Percentiles rank a stretch among this genome's conserved stretches.
Conservation (phyloP, 2,329 filamentous ascomycete species). For the Xylariaceae sp. region DNA sequence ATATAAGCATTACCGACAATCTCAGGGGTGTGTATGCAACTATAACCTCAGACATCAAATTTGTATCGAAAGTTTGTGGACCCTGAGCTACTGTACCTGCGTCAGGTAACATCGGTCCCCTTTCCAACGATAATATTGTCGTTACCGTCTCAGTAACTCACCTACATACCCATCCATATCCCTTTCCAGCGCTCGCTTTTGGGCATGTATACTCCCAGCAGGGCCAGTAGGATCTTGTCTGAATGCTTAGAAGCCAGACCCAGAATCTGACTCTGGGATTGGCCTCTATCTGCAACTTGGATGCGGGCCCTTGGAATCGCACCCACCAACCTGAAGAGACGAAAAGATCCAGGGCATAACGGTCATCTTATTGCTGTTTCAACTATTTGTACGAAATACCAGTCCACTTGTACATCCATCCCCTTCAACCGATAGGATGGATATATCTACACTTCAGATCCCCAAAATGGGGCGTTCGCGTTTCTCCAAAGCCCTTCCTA, state of each 20-base stretch:
- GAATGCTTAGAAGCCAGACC: conserved; percentile 2
- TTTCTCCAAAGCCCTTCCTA: conserved; percentile 65
- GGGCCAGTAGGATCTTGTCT: conserved; percentile 1
- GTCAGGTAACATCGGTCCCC: conserved; percentile 29
- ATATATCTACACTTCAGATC: conserved; percentile 39
- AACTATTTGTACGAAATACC: conserved; percentile 29
- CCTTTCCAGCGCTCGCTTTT: conserved; percentile 1
- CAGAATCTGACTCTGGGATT: conserved; percentile 11
- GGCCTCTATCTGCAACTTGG: conserved; percentile 36
- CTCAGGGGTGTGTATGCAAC: conserved; percentile 20
- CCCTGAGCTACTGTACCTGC: conserved; percentile 38
- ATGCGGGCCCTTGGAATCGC: conserved; percentile 27
- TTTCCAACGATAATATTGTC: not conserved
- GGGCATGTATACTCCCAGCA: not conserved
- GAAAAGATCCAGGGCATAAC: conserved; percentile 31
- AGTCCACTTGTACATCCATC: conserved; percentile 23
- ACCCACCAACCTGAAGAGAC: conserved; percentile 34
- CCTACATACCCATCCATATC: conserved; percentile 3
- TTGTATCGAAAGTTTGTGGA: conserved; percentile 25
- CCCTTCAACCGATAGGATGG: conserved; percentile 34
- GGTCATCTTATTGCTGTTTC: conserved; percentile 30
- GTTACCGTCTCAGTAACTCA: conserved; percentile 10
- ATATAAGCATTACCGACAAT: conserved; percentile 4
- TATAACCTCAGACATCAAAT: conserved; percentile 4
- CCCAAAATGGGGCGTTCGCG: conserved; percentile 57